phyloP scores from a whole-genome alignment of 345 rosid species.

The Turnera subulata region DNA sequence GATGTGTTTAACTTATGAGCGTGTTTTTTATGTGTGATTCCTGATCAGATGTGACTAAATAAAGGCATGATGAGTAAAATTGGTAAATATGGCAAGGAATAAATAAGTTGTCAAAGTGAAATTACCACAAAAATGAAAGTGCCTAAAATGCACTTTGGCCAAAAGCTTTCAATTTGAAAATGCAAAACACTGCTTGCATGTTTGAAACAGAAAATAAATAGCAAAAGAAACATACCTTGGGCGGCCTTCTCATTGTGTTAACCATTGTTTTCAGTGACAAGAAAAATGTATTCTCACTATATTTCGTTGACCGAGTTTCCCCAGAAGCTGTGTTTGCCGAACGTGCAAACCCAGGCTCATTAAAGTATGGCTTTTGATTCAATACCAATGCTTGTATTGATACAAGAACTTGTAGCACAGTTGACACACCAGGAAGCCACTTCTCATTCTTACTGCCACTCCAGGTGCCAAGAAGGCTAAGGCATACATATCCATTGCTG shows the following conservation, averaged over 20 bases:
- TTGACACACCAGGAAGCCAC: conserved; percentile 78
- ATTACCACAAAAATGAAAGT: too few species aligned
- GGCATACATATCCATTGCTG: conserved; percentile 72
- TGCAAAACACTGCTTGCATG: neutral
- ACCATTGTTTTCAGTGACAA: conserved; percentile 69
- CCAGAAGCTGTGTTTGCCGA: conserved; percentile 43
- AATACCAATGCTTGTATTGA: conserved; percentile 91
- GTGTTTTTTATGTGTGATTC: too few species aligned
- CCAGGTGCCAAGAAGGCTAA: conserved; percentile 96
- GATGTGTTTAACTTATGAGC: too few species aligned
- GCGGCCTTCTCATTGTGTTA: conserved; percentile 69
- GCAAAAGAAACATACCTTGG: conserved; percentile 48
- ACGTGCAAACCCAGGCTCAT: conserved; percentile 74
- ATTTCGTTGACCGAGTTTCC: conserved; percentile 41
- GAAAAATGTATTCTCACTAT: conserved; percentile 63
- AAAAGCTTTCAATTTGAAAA: neutral
- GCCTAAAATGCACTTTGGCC: too few species aligned
- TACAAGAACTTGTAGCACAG: conserved; percentile 84
- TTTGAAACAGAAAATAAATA: neutral
- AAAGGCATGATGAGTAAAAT: too few species aligned
- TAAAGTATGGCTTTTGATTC: conserved; percentile 76
- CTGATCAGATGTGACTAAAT: too few species aligned
- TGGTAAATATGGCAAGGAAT: too few species aligned
- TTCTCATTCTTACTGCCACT: conserved; percentile 62
- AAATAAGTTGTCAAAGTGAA: too few species aligned